A percentile compares a stretch with the other conserved stretches of the same genome.
These are phyloP conservation scores for Tuber aestivum DNA, from an alignment of 495 filamentous ascomycete species.

Conservation along the genomic window DNA sequence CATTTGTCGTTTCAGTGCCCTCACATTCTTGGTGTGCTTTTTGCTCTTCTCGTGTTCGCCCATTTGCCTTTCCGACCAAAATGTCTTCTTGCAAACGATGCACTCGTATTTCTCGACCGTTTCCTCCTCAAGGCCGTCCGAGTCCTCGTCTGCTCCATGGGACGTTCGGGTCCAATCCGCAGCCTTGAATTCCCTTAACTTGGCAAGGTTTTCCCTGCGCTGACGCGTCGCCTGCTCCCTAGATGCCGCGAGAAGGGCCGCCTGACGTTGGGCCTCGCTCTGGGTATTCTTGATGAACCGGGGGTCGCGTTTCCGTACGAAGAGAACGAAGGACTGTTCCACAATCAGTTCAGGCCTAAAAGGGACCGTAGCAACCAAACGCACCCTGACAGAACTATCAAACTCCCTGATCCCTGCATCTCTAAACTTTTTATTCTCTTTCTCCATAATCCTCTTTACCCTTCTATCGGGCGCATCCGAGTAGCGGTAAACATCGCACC, in stretches of 20 bases:
- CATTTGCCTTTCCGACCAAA: slow-evolving; percentile 89
- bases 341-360: background rate
- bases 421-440: slow-evolving; percentile 82
- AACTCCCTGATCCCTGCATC: slow-evolving; percentile 79
- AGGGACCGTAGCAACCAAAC: background rate
- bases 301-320: slow-evolving; percentile 89
- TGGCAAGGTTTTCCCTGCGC: slow-evolving; percentile 72
- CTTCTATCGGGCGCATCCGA: slow-evolving; percentile 83
- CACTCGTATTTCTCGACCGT: slow-evolving; percentile 69
- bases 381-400: slow-evolving; percentile 73
- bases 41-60: slow-evolving; percentile 94
- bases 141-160: slow-evolving; percentile 37
- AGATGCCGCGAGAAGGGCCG: slow-evolving; percentile 67
- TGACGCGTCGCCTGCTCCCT: slow-evolving; percentile 79
- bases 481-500: slow-evolving; percentile 75
- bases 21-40: slow-evolving; percentile 81
- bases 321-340: slow-evolving; percentile 63
- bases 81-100: slow-evolving; percentile 82
- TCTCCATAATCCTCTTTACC: slow-evolving; percentile 79
- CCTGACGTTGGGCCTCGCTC: slow-evolving; percentile 73
- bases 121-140: slow-evolving; percentile 47
- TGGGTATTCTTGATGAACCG: slow-evolving; percentile 65
- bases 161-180: slow-evolving; percentile 72
- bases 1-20: slow-evolving; percentile 77
- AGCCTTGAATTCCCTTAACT: slow-evolving; percentile 57